These are phyloP conservation scores for Saxispiralis lemnorum DNA, from an alignment of 495 filamentous ascomycete species.

Conservation along the genomic window DNA sequence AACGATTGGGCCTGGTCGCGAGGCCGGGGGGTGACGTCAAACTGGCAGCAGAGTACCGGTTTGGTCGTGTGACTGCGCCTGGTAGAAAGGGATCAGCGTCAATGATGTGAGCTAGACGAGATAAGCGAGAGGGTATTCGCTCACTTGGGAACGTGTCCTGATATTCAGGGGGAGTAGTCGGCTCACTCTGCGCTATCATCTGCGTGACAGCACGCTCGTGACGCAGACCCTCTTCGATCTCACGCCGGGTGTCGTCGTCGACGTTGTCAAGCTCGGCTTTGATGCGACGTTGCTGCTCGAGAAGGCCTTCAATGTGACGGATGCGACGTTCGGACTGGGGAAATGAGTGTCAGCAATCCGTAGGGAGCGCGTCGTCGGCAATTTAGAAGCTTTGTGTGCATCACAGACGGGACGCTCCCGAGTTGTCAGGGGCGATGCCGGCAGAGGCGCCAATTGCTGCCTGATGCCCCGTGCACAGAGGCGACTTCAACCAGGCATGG, in stretches of 20 bases:
- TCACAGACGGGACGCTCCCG: constrained; percentile 15
- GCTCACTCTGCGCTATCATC: constrained; percentile 59
- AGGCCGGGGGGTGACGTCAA: constrained; percentile 63
- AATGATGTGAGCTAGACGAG: too few species aligned
- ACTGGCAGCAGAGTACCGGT: constrained; percentile 68
- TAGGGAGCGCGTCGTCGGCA: too few species aligned
- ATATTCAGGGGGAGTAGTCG: constrained; percentile 92
- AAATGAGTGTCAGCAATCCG: too few species aligned
- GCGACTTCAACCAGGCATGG: neutral
- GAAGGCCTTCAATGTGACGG: constrained; percentile 65
- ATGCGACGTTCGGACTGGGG: constrained; percentile 79
- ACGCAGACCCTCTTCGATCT: constrained; percentile 65
- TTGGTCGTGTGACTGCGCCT: constrained; percentile 49
- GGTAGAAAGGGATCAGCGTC: constrained; percentile 40
- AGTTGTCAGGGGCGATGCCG: constrained; percentile 6
- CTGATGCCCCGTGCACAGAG: neutral
- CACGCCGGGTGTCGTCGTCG: constrained; percentile 60
- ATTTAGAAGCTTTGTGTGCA: too few species aligned
- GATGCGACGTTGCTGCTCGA: constrained; percentile 68
- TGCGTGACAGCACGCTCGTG: constrained; percentile 59
- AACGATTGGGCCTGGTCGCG: constrained; percentile 53
- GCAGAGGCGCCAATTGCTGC: neutral
- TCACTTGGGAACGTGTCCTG: constrained; percentile 33
- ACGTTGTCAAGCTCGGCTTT: constrained; percentile 75
- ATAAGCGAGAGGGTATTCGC: neutral